Evolutionary conservation across 2,329 filamentous ascomycete genomes (phyloP), one percentile per base, ranked within the genome.

Genomic region (Penicillium sp.): DNA sequence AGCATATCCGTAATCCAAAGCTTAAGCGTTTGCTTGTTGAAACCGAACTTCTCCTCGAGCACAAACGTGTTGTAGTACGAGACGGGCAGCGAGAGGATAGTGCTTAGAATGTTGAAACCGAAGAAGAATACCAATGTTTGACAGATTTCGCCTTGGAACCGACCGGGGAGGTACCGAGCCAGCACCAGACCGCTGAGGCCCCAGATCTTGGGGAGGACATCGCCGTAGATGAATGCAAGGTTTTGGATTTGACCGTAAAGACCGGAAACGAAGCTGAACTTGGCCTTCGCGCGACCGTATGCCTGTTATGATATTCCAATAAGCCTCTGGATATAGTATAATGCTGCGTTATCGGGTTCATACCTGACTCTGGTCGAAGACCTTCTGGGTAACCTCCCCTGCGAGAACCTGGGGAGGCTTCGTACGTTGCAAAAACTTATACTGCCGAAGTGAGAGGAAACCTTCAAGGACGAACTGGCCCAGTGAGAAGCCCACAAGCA

Each of bases 21-120:
- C 75, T 87, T 87, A 54, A 91, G 80, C 0, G 94, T 97, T 82
- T 96, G 92, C 81, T 99, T 99, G 78, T 99, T 99, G 85, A 99
- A 99, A 49, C 94, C 94, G 68, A 96, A 99, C 72, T 91, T 90
- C 78, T 97, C 92, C 77, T 99, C 94, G 55, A 99, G 82, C 47
- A 97, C 90, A 71, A 99, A 99, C 13, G 91, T 94, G 78, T 92
- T 87, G 81, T 97, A 99, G 75, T 97, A 87, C 54, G 87, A 89
- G 59, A 87, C 84, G 3, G 94, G 94, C 52, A 97, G 79, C 56
- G 87, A 89, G 62, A 96, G 78, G 54, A 90, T 64, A 69, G 93
- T 91, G 66, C 92, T 89, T 68, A 95, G 84, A 68, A 96, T 75
- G 67, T 91, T 88, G 76, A 96, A 96, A 56, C 85, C 81, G 70